Conservation (phyloP, 176 grass and related monocot species). For the Ananas comosus region DNA sequence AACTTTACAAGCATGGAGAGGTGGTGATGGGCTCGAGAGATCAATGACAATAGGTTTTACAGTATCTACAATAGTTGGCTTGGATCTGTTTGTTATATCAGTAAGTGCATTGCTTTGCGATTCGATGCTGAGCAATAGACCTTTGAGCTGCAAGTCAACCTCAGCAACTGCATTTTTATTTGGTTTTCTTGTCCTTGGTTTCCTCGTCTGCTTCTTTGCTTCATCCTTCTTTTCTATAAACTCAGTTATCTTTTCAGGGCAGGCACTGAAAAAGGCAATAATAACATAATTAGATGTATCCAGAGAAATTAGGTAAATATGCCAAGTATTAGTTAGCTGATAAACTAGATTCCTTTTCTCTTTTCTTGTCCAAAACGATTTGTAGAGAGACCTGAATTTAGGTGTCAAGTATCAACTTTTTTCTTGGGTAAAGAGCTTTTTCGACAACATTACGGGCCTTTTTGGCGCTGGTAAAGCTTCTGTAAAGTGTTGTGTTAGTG, state of each 20-base stretch:
- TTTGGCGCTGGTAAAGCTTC: no score
- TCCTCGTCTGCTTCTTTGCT: conserved; percentile 58
- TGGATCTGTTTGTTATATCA: conserved; percentile 14
- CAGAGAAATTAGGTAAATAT: neutral
- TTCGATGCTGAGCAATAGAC: conserved; percentile 48
- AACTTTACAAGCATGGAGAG: neutral
- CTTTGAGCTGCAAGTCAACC: conserved; percentile 48
- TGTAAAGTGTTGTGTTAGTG: no score
- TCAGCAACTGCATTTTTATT: conserved; percentile 34
- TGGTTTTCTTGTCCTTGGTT: conserved; percentile 44
- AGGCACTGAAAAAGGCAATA: conserved; percentile 47
- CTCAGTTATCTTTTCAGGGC: conserved; percentile 74
- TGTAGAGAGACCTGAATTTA: no score
- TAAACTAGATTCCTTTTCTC: no score
- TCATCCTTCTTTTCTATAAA: conserved; percentile 72
- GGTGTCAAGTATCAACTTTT: no score
- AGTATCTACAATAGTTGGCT: neutral
- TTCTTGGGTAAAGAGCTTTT: no score
- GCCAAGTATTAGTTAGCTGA: no score
- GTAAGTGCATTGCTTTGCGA: conserved; percentile 26
- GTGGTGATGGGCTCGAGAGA: conserved; percentile 35
- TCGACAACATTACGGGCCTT: no score
- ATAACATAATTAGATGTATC: conserved; percentile 1
- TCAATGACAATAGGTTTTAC: conserved; percentile 28
- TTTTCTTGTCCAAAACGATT: no score